phyloP scores from a whole-genome alignment of 345 rosid species.

The Populus deltoides region DNA sequence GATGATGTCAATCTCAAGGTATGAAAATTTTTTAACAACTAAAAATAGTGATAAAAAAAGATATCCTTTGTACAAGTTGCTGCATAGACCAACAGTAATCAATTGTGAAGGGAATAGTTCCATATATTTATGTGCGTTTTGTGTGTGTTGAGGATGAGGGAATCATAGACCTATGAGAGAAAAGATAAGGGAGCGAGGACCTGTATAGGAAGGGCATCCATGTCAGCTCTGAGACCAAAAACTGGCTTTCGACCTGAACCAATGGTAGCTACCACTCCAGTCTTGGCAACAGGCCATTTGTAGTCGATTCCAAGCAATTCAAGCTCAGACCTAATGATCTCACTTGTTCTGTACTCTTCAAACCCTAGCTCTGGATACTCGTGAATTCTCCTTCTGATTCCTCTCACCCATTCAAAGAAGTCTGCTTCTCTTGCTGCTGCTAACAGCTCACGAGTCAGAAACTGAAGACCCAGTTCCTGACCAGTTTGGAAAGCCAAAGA shows the following conservation, averaged over 20 bases:
- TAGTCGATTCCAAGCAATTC: slow-evolving; percentile 55
- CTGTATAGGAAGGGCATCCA: slow-evolving; percentile 78
- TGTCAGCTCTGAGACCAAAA: slow-evolving; percentile 65
- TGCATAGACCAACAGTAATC: too few relatives aligned
- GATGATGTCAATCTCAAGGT: too few relatives aligned
- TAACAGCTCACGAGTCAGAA: slow-evolving; percentile 33
- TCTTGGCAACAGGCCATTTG: slow-evolving; percentile 65
- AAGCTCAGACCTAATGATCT: slow-evolving; percentile 54
- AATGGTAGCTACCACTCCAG: slow-evolving; percentile 61
- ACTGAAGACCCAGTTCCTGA: not conserved
- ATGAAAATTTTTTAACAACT: too few relatives aligned
- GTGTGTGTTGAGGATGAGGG: not conserved
- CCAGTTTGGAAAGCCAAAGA: not conserved
- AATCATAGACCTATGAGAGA: too few relatives aligned
- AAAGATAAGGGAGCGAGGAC: slow-evolving; percentile 26
- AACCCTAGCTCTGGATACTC: slow-evolving; percentile 70
- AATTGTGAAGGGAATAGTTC: too few relatives aligned
- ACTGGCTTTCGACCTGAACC: slow-evolving; percentile 54
- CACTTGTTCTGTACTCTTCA: slow-evolving; percentile 58
- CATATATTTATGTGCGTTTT: too few relatives aligned
- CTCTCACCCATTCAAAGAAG: slow-evolving; percentile 63
- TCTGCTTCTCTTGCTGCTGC: slow-evolving; percentile 49
- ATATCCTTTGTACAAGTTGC: too few relatives aligned
- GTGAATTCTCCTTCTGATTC: slow-evolving; percentile 54
- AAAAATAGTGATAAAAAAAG: too few relatives aligned